Evolutionary conservation across 2,329 filamentous ascomycete species (phyloP).

Genomic region (Cladosporium sp.): DNA sequence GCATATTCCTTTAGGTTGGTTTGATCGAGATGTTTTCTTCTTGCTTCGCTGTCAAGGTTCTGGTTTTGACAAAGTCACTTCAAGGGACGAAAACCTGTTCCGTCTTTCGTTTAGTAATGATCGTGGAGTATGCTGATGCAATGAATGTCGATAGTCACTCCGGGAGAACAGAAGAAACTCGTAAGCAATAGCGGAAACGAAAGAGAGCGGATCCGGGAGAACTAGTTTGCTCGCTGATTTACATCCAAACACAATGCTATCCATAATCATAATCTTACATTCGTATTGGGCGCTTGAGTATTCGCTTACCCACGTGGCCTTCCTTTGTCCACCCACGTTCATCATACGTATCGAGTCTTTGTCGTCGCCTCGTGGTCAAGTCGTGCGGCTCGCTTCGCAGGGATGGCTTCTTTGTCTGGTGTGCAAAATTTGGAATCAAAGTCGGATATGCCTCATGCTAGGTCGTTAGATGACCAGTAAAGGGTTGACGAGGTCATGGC

Average conservation of each 20-base stretch:
- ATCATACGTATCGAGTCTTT: background rate
- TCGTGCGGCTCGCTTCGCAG: background rate
- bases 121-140: background rate
- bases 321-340: constrained; percentile 1
- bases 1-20: constrained; percentile 19
- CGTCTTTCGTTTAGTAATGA: background rate
- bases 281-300: background rate
- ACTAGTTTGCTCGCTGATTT: background rate
- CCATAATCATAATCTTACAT: constrained; percentile 17
- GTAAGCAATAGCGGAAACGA: background rate
- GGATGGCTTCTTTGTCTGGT: background rate
- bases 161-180: background rate
- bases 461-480: background rate
- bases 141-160: background rate
- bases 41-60: background rate
- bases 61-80: background rate
- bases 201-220: background rate
- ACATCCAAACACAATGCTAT: constrained; percentile 9
- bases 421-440: background rate
- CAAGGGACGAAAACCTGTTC: background rate
- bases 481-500: too few species aligned
- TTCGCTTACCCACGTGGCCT: constrained; percentile 8
- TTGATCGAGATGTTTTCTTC: background rate
- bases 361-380: background rate
- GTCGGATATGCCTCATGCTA: background rate